Percentiles rank a stretch among this genome's conserved stretches.
These are phyloP conservation scores for Cadophora luteo-olivacea DNA, from an alignment of 2,329 filamentous ascomycete genomes.

Conservation along the genomic window DNA sequence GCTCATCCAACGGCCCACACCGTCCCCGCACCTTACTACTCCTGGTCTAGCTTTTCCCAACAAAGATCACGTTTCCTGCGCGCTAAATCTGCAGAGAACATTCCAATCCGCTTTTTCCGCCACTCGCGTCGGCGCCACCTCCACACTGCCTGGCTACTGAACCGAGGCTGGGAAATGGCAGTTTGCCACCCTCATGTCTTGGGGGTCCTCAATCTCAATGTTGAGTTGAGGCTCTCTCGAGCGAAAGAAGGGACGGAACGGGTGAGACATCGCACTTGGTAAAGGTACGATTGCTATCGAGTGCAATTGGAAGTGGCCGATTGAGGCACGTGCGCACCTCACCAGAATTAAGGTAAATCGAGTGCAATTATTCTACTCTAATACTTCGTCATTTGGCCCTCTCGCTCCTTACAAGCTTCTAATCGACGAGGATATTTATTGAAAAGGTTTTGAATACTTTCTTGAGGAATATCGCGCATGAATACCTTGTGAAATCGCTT, in stretches of 20 bases:
- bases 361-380: not conserved
- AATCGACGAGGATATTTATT: not conserved
- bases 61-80: not conserved
- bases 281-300: constrained; percentile 2
- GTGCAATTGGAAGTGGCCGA: not conserved
- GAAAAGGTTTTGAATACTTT: not conserved
- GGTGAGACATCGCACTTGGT: not conserved
- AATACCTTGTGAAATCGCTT: not conserved
- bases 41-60: not conserved
- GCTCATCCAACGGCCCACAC: not conserved
- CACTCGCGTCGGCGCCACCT: constrained; percentile 1
- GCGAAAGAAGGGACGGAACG: not conserved
- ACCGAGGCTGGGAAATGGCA: not conserved
- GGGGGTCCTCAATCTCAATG: no score
- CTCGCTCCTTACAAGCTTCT: not conserved
- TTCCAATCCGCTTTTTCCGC: not conserved
- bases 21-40: not conserved
- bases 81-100: not conserved
- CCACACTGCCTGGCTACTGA: not conserved
- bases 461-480: not conserved
- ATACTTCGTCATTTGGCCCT: constrained; percentile 5
- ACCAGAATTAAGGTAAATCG: not conserved
- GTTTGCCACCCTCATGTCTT: not conserved
- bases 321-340: not conserved
- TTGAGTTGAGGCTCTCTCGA: no score